phyloP scores from a whole-genome alignment of 352 stramenopile species.

The Peronospora tabacina region DNA sequence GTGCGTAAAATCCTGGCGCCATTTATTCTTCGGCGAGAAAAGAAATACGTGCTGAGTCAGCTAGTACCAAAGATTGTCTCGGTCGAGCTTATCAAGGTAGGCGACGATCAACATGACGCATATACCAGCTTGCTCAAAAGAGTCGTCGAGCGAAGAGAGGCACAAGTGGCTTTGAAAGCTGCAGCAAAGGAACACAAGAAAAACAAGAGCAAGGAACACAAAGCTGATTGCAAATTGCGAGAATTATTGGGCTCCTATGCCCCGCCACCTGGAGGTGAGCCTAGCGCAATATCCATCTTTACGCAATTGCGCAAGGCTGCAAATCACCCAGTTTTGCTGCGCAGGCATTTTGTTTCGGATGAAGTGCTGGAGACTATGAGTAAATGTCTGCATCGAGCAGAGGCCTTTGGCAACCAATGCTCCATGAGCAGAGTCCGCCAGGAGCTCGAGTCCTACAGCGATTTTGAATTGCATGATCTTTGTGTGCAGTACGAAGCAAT shows the following conservation, averaged over 20 bases:
- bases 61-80: conserved; percentile 80
- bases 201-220: conserved; percentile 37
- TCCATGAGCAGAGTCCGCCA: conserved; percentile 79
- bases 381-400: conserved; percentile 62
- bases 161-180: conserved; percentile 32
- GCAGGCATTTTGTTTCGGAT: conserved; percentile 66
- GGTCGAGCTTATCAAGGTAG: conserved; percentile 81
- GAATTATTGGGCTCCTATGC: conserved; percentile 32
- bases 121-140: conserved; percentile 80
- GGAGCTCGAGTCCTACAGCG: conserved; percentile 90
- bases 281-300: conserved; percentile 79
- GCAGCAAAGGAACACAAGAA: conserved; percentile 56
- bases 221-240: conserved; percentile 39
- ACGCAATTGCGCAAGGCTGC: conserved; percentile 95
- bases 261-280: conserved; percentile 15
- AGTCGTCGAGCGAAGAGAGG: conserved; percentile 60
- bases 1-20: conserved; percentile 92
- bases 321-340: conserved; percentile 94
- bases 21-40: conserved; percentile 95
- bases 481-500: conserved; percentile 84
- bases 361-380: conserved; percentile 79
- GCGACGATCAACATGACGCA: conserved; percentile 59
- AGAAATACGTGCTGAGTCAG: conserved; percentile 92
- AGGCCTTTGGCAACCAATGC: conserved; percentile 83
- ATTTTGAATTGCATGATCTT: conserved; percentile 94